These are phyloP conservation scores for Saccharomycopsis fermentans DNA, from an alignment of 805 yeast species.

Conservation along the genomic window DNA sequence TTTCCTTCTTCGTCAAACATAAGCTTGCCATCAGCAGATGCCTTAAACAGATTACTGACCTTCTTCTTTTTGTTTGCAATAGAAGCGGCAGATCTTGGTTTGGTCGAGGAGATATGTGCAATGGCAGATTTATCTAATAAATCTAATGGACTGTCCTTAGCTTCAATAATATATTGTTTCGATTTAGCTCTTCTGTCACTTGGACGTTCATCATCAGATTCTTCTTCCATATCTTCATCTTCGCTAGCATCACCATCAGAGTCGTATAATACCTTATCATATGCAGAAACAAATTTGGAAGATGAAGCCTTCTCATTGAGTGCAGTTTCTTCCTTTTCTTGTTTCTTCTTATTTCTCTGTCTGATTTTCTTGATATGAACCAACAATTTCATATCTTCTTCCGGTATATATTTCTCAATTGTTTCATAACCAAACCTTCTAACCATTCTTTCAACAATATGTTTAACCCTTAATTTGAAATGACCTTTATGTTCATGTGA, in stretches of 20 bases:
- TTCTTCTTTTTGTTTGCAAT: slow-evolving; percentile 29
- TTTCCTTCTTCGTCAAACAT: slow-evolving; percentile 46
- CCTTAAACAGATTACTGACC: background rate
- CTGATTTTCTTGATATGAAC: slow-evolving; percentile 78
- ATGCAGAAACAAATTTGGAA: slow-evolving; percentile 68
- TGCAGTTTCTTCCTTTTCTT: slow-evolving; percentile 29
- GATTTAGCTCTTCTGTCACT: slow-evolving; percentile 23
- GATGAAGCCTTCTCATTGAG: slow-evolving; percentile 24
- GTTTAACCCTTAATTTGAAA: slow-evolving; percentile 87
- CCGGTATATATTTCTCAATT: slow-evolving; percentile 81
- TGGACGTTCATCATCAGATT: slow-evolving; percentile 20
- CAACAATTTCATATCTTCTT: slow-evolving; percentile 74
- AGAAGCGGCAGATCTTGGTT: slow-evolving; percentile 37
- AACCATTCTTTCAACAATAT: slow-evolving; percentile 81
- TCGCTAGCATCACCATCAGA: slow-evolving; percentile 49
- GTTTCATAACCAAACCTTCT: slow-evolving; percentile 84
- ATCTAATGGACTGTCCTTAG: slow-evolving; percentile 74
- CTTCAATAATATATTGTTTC: slow-evolving; percentile 66
- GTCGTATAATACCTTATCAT: slow-evolving; percentile 85
- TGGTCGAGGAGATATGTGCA: slow-evolving; percentile 81
- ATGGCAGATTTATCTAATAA: slow-evolving; percentile 76
- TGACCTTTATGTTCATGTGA: slow-evolving; percentile 94
- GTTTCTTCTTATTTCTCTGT: slow-evolving; percentile 74
- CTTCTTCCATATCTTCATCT: slow-evolving; percentile 25
- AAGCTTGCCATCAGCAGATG: slow-evolving; percentile 53